Evolutionary conservation across 1,284 basidiomycete species (phyloP).

Genomic region (Ganoderma multipileum): DNA sequence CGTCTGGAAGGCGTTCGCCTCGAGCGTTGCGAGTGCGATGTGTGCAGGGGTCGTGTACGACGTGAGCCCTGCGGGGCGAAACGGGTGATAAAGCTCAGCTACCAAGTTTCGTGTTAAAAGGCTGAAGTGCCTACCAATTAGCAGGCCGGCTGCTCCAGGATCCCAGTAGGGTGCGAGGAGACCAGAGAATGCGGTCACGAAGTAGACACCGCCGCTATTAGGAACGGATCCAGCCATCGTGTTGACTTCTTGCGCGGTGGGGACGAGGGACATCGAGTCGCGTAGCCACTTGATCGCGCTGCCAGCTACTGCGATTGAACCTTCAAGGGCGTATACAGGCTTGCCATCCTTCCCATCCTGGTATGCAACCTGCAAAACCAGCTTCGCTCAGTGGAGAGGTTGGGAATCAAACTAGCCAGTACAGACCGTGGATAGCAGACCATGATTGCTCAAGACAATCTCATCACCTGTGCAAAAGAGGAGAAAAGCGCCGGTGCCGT

Average conservation of each 20-base stretch:
- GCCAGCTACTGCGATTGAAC: slow-evolving; percentile 92
- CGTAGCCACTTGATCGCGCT: slow-evolving; percentile 97
- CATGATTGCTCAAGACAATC: slow-evolving; percentile 86
- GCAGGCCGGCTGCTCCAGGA: slow-evolving; percentile 80
- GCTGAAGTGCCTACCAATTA: slow-evolving; percentile 66
- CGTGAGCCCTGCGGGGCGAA: slow-evolving; percentile 65
- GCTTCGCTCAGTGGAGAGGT: slow-evolving; percentile 9
- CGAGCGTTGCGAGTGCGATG: slow-evolving; percentile 92
- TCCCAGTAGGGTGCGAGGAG: slow-evolving; percentile 95
- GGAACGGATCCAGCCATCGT: slow-evolving; percentile 80
- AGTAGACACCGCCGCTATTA: slow-evolving; percentile 93
- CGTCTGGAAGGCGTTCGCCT: slow-evolving; percentile 91
- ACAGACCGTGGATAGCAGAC: slow-evolving; percentile 86
- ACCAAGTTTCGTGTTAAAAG: no score
- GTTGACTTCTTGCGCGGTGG: slow-evolving; percentile 86
- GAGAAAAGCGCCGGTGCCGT: slow-evolving; percentile 96
- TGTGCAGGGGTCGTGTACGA: slow-evolving; percentile 94
- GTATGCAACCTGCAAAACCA: slow-evolving; percentile 77
- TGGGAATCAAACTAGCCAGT: neutral
- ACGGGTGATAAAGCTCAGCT: neutral
- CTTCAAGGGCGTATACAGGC: slow-evolving; percentile 94
- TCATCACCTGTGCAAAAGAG: slow-evolving; percentile 93
- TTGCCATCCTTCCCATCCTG: slow-evolving; percentile 82
- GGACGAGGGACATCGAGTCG: slow-evolving; percentile 88
- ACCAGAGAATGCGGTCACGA: slow-evolving; percentile 96